A percentile compares a stretch with the other conserved stretches of the same genome.
These are phyloP conservation scores for Backusella psychrophila DNA, from an alignment of 192 early-diverging fungal genomes.

Conservation along the genomic window DNA sequence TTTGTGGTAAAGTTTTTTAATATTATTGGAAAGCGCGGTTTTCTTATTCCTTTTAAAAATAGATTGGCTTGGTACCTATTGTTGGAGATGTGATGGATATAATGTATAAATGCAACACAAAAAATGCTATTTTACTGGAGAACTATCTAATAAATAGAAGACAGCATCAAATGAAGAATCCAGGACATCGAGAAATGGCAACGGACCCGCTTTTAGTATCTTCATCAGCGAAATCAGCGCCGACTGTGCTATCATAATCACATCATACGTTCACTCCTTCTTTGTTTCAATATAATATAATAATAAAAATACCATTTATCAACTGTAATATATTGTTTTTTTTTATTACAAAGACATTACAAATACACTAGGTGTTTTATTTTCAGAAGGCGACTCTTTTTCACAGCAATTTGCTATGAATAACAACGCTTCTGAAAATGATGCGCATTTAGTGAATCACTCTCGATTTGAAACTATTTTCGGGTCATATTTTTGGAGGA, in stretches of 20 bases:
- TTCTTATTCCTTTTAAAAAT: neutral
- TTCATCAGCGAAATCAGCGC: neutral
- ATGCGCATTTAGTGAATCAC: too few species aligned
- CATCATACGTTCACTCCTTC: neutral
- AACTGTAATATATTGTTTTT: too few species aligned
- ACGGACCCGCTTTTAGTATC: neutral
- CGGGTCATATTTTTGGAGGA: neutral
- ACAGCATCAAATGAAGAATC: neutral
- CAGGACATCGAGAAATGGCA: neutral
- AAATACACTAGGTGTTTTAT: neutral
- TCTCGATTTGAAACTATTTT: neutral
- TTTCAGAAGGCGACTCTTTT: neutral
- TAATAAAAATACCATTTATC: neutral
- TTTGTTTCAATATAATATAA: neutral
- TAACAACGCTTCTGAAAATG: too few species aligned
- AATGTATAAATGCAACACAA: conserved; percentile 47
- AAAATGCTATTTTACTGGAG: conserved; percentile 46
- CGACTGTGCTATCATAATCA: neutral
- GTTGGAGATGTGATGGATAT: conserved; percentile 45
- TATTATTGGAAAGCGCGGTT: neutral
- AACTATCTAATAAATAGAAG: conserved; percentile 25
- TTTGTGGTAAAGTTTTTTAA: conserved; percentile 36
- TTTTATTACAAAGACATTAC: neutral
- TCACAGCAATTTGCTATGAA: too few species aligned
- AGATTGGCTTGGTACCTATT: conserved; percentile 47